These are phyloP conservation scores for Hypomyces perniciosus DNA, from an alignment of 2,329 filamentous ascomycete species.

Conservation along the genomic window DNA sequence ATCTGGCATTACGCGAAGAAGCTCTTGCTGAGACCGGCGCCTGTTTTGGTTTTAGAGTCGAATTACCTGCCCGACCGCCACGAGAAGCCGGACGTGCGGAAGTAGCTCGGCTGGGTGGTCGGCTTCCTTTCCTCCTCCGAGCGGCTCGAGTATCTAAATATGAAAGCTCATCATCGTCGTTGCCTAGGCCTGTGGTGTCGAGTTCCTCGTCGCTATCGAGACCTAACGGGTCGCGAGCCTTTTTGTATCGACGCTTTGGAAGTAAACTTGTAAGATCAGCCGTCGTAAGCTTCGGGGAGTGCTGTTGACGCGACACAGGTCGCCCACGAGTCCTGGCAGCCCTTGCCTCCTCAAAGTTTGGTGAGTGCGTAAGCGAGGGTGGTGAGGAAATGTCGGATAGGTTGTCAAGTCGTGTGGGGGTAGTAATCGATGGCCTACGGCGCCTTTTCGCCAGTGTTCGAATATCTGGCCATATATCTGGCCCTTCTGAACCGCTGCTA, in stretches of 20 bases:
- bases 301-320: constrained; percentile 25
- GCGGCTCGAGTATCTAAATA: constrained; percentile 34
- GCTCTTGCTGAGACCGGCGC: constrained; percentile 17
- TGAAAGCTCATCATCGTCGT: constrained; percentile 53
- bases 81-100: constrained; percentile 24
- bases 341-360: constrained; percentile 40
- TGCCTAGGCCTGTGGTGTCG: constrained; percentile 41
- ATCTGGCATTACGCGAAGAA: constrained; percentile 31
- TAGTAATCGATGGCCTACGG: constrained; percentile 31
- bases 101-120: constrained; percentile 23
- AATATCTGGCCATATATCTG: constrained; percentile 47
- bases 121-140: constrained; percentile 30
- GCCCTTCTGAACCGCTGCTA: constrained; percentile 45
- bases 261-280: constrained; percentile 49
- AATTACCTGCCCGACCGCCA: constrained; percentile 19
- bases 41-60: constrained; percentile 22
- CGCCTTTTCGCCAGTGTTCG: constrained; percentile 44
- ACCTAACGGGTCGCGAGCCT: constrained; percentile 33
- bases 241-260: constrained; percentile 45
- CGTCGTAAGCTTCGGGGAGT: constrained; percentile 43
- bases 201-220: constrained; percentile 40
- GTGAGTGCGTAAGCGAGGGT: constrained; percentile 61
- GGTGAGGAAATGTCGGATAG: constrained; percentile 56
- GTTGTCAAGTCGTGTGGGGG: constrained; percentile 34
- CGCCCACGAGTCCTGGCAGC: constrained; percentile 25